A percentile compares a stretch with the other conserved stretches of the same genome.
These are phyloP conservation scores for Coniochaeta hoffmannii DNA, from an alignment of 2,329 filamentous ascomycete genomes.

Conservation along the genomic window DNA sequence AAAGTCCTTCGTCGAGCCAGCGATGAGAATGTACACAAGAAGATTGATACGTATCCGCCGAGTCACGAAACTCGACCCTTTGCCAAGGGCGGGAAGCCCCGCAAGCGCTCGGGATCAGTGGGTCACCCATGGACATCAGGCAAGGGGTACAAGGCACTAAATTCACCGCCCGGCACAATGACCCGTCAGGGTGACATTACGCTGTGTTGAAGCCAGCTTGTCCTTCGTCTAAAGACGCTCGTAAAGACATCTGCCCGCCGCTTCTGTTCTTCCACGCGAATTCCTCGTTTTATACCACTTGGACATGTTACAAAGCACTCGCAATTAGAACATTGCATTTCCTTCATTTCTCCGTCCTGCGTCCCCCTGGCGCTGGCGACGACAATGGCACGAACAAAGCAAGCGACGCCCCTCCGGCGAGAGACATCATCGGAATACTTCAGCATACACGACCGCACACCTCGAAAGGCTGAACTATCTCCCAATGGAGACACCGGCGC, in stretches of 20 bases:
- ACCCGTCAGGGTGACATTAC: background rate
- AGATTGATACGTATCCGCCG: too few species aligned
- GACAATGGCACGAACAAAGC: slow-evolving; percentile 65
- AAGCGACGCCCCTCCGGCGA: slow-evolving; percentile 56
- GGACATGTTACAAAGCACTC: too few species aligned
- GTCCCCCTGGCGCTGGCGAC: background rate
- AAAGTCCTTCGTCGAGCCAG: too few species aligned
- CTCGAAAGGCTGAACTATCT: slow-evolving; percentile 7
- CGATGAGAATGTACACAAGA: too few species aligned
- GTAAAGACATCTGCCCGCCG: background rate
- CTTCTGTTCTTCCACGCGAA: background rate
- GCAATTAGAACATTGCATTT: background rate
- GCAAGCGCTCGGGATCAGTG: background rate
- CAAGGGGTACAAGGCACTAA: background rate
- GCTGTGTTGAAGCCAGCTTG: slow-evolving; percentile 17
- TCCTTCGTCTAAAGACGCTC: slow-evolving; percentile 8
- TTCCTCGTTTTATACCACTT: background rate
- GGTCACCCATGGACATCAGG: too few species aligned
- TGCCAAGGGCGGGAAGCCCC: too few species aligned
- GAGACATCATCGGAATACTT: slow-evolving; percentile 61
- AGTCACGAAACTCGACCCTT: too few species aligned
- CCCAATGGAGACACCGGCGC: slow-evolving; percentile 18
- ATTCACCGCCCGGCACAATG: background rate
- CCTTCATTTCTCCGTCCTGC: background rate
- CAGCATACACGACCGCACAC: slow-evolving; percentile 33